Base-by-base conservation (phyloP, 768 basidiomycete species). In the Auriscalpium vulgare region DNA sequence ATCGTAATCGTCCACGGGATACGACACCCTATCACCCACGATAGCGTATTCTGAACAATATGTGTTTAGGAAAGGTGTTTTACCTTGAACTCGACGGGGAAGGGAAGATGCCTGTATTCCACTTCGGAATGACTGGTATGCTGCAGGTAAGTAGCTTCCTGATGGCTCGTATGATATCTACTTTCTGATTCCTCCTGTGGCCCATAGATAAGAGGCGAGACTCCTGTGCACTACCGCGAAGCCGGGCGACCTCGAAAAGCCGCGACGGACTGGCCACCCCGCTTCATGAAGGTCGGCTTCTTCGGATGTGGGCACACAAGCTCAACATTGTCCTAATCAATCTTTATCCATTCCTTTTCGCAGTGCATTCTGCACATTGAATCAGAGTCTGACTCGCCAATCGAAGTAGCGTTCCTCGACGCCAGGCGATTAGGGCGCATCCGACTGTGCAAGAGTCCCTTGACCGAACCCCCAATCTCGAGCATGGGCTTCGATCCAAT, bases 111-210 rank as follows among this genome's bases (percentile, higher is more conserved):
- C 88, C 88, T 4, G 83, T 90, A 3, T 69, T 90, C 49, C 88
- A 91, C 65, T 88, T 91, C 61, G 89, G 88, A 2, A 91, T 91
- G 89, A 90, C 88, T 1, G 88, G 88, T n/a, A 86, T 83, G 81
- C 72, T 91, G 37, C 83, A 85, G 71, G 85, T 82, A 51, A 13
- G 29, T 29, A 29, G 29, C 29, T 4, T 37, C 66, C 45, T 17
- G 14, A 47, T 3, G 9, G 0, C 21, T 9, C 34, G 14, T 36
- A 34, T 40, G 47, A 17, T 47, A 37, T 50, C 43, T 47, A n/a
- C 10, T 47, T 37, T 66, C 43, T 7, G 50, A 13, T 2, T 11
- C 37, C 2, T 37, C 50, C 34, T 19, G 10, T 51, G n/a, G n/a
- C 5, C 21, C 35, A 19, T 72, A 81, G 79, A 75, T 79, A 14